phyloP scores from a whole-genome alignment of 2,329 filamentous ascomycete genomes.

The Neonectria neomacrospora region DNA sequence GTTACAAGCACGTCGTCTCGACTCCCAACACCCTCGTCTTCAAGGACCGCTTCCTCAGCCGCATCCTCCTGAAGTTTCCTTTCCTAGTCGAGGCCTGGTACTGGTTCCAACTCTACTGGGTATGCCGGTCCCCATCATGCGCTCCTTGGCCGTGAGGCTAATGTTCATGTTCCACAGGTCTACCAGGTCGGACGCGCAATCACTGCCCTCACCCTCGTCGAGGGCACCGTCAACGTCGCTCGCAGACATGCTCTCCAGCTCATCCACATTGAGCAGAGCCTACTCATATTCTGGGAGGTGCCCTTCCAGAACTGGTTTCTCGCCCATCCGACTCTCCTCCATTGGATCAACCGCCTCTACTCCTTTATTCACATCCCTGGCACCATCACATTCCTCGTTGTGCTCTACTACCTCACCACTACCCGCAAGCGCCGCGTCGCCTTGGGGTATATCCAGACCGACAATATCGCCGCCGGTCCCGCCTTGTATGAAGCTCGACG shows the following conservation, averaged over 20 bases:
- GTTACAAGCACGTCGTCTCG: conserved; percentile 46
- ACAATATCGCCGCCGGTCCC: conserved; percentile 53
- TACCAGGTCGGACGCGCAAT: conserved; percentile 81
- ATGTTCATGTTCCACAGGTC: conserved; percentile 58
- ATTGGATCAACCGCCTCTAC: conserved; percentile 77
- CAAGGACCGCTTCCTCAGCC: conserved; percentile 49
- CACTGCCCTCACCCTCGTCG: conserved; percentile 74
- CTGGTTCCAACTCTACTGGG: conserved; percentile 82
- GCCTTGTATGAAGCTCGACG: conserved; percentile 65
- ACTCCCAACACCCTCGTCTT: conserved; percentile 50
- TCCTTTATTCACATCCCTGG: conserved; percentile 84
- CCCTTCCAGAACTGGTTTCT: conserved; percentile 67
- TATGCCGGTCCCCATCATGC: conserved; percentile 49
- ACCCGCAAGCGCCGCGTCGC: conserved; percentile 61
- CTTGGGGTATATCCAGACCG: conserved; percentile 42
- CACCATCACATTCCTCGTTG: conserved; percentile 73
- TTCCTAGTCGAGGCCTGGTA: conserved; percentile 82
- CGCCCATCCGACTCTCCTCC: conserved; percentile 65
- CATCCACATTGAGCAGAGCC: conserved; percentile 71
- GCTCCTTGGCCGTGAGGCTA: not conserved
- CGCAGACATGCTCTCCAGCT: conserved; percentile 75
- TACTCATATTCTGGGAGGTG: conserved; percentile 74
- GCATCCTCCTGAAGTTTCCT: conserved; percentile 73
- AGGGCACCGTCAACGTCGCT: conserved; percentile 75
- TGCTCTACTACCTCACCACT: conserved; percentile 77